A percentile compares a stretch with the other conserved stretches of the same genome.
These are phyloP conservation scores for Tardiomyces digboiensis DNA, from an alignment of 1,139 yeast genomes.

Conservation along the genomic window DNA sequence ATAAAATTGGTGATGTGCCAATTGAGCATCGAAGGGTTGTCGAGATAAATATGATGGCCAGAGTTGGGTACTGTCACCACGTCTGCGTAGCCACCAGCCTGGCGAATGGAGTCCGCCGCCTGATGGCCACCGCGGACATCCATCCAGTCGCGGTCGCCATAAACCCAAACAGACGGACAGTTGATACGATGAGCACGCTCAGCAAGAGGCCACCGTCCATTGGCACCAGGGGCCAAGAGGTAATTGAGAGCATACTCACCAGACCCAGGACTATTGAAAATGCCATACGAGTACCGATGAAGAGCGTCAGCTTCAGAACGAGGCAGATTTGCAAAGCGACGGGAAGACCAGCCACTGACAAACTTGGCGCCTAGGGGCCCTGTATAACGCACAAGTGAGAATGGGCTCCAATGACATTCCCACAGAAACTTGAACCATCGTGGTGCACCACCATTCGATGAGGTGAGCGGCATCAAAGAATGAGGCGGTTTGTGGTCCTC, in stretches of 20 bases:
- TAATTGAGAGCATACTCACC: conserved; percentile 60
- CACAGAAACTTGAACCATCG: conserved; percentile 28
- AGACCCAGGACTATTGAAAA: conserved; percentile 49
- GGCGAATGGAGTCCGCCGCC: conserved; percentile 34
- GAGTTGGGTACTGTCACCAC: conserved; percentile 44
- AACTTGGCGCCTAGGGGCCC: conserved; percentile 34
- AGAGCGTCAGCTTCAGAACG: conserved; percentile 19
- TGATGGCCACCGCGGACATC: conserved; percentile 60
- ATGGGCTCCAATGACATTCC: conserved; percentile 33
- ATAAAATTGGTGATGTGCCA: conserved; percentile 1
- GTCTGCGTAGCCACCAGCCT: conserved; percentile 28
- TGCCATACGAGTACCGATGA: conserved; percentile 52
- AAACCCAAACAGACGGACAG: conserved; percentile 47
- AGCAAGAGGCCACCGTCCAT: conserved; percentile 63
- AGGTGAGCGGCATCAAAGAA: conserved; percentile 2
- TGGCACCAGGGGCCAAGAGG: conserved; percentile 63
- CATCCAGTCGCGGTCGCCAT: conserved; percentile 89
- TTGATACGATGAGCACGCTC: conserved; percentile 44
- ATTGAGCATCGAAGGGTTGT: conserved; percentile 51
- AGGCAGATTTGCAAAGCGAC: conserved; percentile 29
- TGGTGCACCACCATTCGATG: conserved; percentile 11
- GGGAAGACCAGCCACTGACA: conserved; percentile 31
- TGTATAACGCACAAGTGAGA: conserved; percentile 27
- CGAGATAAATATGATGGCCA: conserved; percentile 76
- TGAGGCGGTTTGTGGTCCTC: conserved; percentile 2